These are phyloP conservation scores for Gymnopilus junonius DNA, from an alignment of 768 basidiomycete genomes.

Conservation along the genomic window DNA sequence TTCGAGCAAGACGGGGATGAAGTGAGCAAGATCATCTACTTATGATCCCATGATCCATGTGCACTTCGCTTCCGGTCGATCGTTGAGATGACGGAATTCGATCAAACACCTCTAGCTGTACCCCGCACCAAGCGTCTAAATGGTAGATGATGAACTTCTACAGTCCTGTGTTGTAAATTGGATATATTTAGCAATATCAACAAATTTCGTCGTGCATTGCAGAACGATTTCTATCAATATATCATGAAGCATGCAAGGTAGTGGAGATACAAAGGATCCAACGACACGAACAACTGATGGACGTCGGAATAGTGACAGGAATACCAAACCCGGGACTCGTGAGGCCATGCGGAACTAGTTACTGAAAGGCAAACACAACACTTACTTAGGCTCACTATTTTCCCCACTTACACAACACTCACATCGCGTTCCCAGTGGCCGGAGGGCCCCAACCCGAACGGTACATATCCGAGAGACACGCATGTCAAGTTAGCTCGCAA, in stretches of 20 bases:
- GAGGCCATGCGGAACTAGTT: neutral
- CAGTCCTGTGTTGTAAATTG: too few relatives aligned
- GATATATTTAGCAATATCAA: constrained; percentile 1
- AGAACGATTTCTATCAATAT: neutral
- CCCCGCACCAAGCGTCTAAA: neutral
- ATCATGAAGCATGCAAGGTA: neutral
- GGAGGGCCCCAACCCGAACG: neutral
- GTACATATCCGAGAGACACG: neutral
- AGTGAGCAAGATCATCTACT: neutral
- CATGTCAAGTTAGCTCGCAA: neutral
- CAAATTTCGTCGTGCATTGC: neutral
- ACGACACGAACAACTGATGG: constrained; percentile 2
- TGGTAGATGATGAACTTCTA: neutral
- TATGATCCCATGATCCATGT: too few relatives aligned
- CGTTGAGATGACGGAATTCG: neutral
- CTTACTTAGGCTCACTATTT: too few relatives aligned
- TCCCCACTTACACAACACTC: too few relatives aligned
- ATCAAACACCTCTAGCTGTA: neutral
- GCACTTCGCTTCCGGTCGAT: neutral
- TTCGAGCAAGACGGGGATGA: neutral
- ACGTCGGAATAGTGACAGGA: neutral
- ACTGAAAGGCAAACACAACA: neutral
- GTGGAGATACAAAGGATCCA: neutral
- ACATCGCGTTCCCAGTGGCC: neutral
- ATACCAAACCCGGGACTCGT: neutral